A percentile compares a stretch with the other conserved stretches of the same genome.
Evolutionary conservation across 2,329 filamentous ascomycete species (phyloP).

Genomic region (Ceratocystis huliohia): DNA sequence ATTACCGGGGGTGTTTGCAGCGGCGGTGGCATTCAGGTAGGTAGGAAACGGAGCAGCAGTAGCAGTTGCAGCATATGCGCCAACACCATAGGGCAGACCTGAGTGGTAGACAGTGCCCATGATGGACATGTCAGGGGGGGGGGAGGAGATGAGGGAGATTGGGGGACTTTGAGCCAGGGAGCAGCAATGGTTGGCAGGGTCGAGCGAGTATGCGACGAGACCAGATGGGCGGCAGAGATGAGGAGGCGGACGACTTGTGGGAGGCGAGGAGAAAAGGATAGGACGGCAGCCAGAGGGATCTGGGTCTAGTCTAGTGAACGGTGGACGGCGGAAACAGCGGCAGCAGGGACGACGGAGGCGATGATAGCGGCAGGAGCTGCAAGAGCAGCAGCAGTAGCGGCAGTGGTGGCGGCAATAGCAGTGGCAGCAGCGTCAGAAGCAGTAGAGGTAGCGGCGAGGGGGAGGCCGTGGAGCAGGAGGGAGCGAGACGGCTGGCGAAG

Average conservation of each 20-base stretch:
- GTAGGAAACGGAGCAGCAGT: slow-evolving; percentile 6
- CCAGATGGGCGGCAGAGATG: no score
- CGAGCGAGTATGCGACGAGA: neutral
- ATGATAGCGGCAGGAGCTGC: neutral
- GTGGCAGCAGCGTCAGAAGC: neutral
- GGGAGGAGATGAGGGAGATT: neutral
- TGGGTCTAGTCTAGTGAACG: neutral
- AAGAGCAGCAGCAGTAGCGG: neutral
- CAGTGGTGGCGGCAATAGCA: neutral
- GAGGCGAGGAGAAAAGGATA: neutral
- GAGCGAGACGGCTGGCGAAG: neutral
- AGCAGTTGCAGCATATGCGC: slow-evolving; percentile 1
- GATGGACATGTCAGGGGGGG: neutral
- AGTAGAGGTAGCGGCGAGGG: neutral
- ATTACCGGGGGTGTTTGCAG: no score
- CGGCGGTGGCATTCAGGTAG: slow-evolving; percentile 1
- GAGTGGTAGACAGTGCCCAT: slow-evolving; percentile 15
- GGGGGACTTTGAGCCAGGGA: neutral
- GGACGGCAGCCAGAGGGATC: no score
- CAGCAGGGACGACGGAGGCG: neutral
- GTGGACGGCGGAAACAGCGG: neutral
- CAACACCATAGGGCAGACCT: slow-evolving; percentile 6
- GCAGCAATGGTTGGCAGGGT: neutral
- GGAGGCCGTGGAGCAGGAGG: neutral
- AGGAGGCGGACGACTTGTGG: neutral